Percentiles rank a stretch among this genome's conserved stretches.
These are phyloP conservation scores for Toxoplasma gondii DNA, from an alignment of 169 alveolate genomes.

Conservation along the genomic window DNA sequence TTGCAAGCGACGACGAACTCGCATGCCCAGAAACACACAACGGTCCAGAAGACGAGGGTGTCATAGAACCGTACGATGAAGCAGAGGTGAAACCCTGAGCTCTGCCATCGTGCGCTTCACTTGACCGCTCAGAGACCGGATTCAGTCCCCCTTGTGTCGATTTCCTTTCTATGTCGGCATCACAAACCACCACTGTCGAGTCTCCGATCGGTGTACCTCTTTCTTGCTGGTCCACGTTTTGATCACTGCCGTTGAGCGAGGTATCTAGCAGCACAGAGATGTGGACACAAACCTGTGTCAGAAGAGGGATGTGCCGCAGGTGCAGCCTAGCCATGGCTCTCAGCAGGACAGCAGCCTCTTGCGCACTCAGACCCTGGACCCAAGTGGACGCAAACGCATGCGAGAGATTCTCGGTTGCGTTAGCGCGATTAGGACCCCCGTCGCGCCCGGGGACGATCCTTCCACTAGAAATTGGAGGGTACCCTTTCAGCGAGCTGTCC, in stretches of 20 bases:
- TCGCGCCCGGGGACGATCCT: not conserved
- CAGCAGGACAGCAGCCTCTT: slow-evolving; percentile 17
- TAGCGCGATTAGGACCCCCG: not conserved
- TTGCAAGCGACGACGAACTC: slow-evolving; percentile 16
- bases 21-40: not conserved
- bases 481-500: too few species aligned
- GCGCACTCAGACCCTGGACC: slow-evolving; percentile 5
- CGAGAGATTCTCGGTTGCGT: not conserved
- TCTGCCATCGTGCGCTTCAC: too few species aligned
- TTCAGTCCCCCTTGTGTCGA: not conserved
- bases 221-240: not conserved
- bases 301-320: not conserved
- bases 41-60: not conserved
- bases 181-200: too few species aligned
- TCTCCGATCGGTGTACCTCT: not conserved
- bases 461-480: too few species aligned
- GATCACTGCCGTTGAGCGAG: not conserved
- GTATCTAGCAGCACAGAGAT: not conserved
- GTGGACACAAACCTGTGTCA: not conserved
- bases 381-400: not conserved
- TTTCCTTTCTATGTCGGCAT: too few species aligned
- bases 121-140: not conserved
- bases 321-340: slow-evolving; percentile 25
- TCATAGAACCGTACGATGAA: not conserved
- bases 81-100: not conserved